Conservation (phyloP, 2,329 filamentous ascomycete species). For the Aschersonia sp. region DNA sequence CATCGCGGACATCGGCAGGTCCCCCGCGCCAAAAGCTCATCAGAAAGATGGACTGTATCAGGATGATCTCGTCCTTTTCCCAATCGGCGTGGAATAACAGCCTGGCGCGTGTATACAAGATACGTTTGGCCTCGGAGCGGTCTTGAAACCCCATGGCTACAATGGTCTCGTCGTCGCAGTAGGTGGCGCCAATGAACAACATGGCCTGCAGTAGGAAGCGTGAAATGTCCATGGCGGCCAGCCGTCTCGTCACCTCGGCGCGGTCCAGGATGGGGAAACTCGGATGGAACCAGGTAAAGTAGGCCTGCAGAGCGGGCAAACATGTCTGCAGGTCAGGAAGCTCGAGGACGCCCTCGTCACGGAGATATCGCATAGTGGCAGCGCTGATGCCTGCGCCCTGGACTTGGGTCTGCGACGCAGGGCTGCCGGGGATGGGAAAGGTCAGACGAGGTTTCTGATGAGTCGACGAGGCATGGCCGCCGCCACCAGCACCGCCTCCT, state of each 20-base stretch:
- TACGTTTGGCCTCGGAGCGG: conserved; percentile 32
- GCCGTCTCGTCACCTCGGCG: conserved; percentile 22
- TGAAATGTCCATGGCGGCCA: conserved; percentile 27
- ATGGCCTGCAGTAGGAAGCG: conserved; percentile 36
- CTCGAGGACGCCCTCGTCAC: conserved; percentile 24
- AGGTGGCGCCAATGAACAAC: conserved; percentile 37
- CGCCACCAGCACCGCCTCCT: not conserved
- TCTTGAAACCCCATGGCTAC: conserved; percentile 28
- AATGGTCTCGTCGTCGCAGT: conserved; percentile 32
- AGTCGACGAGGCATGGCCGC: conserved; percentile 1
- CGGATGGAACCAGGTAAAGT: conserved; percentile 42
- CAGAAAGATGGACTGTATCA: conserved; percentile 36
- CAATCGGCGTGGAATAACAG: conserved; percentile 37
- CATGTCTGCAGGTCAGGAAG: conserved; percentile 28
- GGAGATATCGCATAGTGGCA: conserved; percentile 32
- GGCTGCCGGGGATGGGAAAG: conserved; percentile 15
- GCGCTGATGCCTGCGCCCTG: conserved; percentile 24
- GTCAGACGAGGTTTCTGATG: conserved; percentile 12
- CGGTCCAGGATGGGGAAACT: conserved; percentile 40
- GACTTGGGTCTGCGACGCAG: conserved; percentile 8
- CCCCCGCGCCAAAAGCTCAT: conserved; percentile 41
- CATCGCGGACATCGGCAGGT: conserved; percentile 31
- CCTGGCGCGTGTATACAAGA: conserved; percentile 34
- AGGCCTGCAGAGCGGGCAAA: conserved; percentile 30
- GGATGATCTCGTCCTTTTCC: conserved; percentile 33